Evolutionary conservation across 305 asterid species (phyloP), one percentile per base, ranked within the genome.

Genomic region (Fraxinus nigra): DNA sequence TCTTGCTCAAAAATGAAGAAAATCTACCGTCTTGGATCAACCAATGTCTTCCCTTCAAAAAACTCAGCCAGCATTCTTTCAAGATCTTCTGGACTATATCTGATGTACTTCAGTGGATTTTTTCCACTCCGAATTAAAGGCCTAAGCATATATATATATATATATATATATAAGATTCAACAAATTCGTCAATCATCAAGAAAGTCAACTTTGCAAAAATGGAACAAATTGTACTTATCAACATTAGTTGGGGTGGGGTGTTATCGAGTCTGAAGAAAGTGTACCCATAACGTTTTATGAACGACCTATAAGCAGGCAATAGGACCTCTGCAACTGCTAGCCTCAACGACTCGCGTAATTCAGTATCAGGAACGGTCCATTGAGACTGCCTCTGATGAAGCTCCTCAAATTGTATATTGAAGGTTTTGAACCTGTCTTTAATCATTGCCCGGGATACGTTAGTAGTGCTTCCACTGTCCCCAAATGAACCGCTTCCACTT

Each of bases 361-460:
- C 99, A 72, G 95, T 96, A 84, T 96, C 99, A 6, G 99, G 98
- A 67, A 96, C 97, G 0, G 98, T 96, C 99, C 99, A 96, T 79
- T 94, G 98, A 54, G 98, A 93, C 76, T 96, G 99, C 87, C 97
- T 89, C 87, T 94, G 98, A 88, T 96, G 99, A 79, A 96, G 91
- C 90, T 96, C 99, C 87, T 96, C 99, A 82, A 96, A 96, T 35
- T 90, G 88, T 54, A 85, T 18, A 84, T 96, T 96, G 90, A 96
- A 96, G 20, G 87, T 93, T 85, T 96, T 96, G 86, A 87, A 96
- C 84, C 97, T 91, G 83, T 96, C 99, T 86, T 96, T 96, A 83
- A 96, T 94, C 80, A 77, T 86, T 72, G 93, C 88, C 85, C 99
- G 88, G 16, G 99, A 94, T 30, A 94, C 90, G 2, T 92, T 90